Evolutionary conservation across 768 basidiomycete genomes (phyloP), one percentile per base, ranked within the genome.

Genomic region (Suillus variegatus): DNA sequence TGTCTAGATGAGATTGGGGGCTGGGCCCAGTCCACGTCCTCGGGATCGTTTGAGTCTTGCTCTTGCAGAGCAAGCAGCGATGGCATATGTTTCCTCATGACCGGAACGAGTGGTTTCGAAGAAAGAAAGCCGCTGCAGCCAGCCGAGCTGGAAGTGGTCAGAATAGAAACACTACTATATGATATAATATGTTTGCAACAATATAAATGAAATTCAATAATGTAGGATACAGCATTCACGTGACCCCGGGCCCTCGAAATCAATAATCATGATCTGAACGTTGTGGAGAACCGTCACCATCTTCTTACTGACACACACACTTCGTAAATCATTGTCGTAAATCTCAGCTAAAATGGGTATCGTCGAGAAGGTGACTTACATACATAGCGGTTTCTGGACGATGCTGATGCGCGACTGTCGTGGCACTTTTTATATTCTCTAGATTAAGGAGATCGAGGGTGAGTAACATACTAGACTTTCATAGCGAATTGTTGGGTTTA

Each of bases 361-460:
- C 73, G 84, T 95, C 71, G 96, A 98, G 80, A 98, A 98, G 88
- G 94, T 82, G 28, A n/a, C 61, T 18, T 8, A 57, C 76, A n/a
- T 22, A 44, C 35, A 20, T 46, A 20, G 44, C 20, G 52, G 25
- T 54, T 47, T 49, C 38, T 49, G n/a, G 46, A 13, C 44, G 5
- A 28, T 46, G 57, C 52, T 61, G 40, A 64, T 62, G 9, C 63
- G 70, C 14, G 67, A 43, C 36, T 43, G n/a, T 46, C 22, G 3
- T 61, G 43, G 57, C 41, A 16, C 36, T 36, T 51, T 61, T 16
- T 47, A 54, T 65, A 44, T 65, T 40, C n/a, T 56, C 10, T 63
- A 96, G 94, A 97, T 97, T 71, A 96, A 95, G 77, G 94, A 93
- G 77, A 97, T 97, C 68, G 94, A 98, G 86, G 93, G 94, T 94